phyloP scores from a whole-genome alignment of 2,329 filamentous ascomycete genomes.

The Colletotrichum sp. region DNA sequence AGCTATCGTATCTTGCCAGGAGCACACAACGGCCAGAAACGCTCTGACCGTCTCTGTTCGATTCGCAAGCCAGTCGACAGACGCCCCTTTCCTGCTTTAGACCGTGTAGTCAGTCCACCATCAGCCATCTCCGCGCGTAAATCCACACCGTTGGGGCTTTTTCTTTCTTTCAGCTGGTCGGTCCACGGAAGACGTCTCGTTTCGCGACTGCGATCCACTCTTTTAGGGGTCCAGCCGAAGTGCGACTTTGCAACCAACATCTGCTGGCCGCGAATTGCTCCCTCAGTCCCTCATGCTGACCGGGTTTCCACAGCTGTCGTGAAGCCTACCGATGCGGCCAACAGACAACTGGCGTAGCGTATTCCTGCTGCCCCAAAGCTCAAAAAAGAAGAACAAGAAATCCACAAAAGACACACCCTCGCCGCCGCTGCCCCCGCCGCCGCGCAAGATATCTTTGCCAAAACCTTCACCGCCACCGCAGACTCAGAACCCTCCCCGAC shows the following conservation, averaged over 20 bases:
- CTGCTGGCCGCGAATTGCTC: background rate
- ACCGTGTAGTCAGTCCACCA: constrained; percentile 13
- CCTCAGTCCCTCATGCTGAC: constrained; percentile 9
- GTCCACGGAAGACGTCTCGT: background rate
- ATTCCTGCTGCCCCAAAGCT: constrained; percentile 14
- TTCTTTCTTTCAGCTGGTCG: background rate
- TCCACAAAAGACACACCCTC: background rate
- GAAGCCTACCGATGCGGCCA: constrained; percentile 6
- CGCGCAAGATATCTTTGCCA: background rate
- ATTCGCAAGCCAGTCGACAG: background rate
- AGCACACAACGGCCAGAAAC: background rate
- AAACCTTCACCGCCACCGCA: background rate
- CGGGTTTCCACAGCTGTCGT: background rate
- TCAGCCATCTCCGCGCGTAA: background rate
- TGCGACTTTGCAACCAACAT: background rate
- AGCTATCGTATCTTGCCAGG: background rate
- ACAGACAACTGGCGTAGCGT: constrained; percentile 19
- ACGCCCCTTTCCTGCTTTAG: background rate
- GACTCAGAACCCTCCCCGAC: background rate
- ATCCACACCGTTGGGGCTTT: background rate
- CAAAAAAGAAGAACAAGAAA: constrained; percentile 17
- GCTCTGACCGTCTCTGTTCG: background rate
- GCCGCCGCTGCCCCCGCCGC: background rate
- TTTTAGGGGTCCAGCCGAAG: background rate
- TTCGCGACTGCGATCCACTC: background rate